Evolutionary conservation across 768 basidiomycete species (phyloP), one percentile per base, ranked within the genome.

Genomic region (Collybia sp.): DNA sequence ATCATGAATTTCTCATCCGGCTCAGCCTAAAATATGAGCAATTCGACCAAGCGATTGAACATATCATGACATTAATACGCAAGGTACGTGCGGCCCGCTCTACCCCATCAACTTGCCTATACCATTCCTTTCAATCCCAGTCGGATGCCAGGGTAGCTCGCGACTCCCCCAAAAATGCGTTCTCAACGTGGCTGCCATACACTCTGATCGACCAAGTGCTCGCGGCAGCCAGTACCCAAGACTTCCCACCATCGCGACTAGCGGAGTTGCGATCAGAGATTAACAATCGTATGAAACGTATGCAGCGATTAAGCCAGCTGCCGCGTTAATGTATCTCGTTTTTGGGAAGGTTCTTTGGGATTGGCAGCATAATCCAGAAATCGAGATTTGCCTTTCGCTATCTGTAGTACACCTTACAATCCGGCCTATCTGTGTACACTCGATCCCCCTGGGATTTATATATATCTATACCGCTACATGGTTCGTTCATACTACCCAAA

Each of bases 1-100:
- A 94, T 49, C 83, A 84, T 37, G 93, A 94, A 56, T 85, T 85
- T 59, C 79, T 96, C 49, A 87, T 97, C 48, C 79, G 85, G 42
- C 77, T 78, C 39, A 84, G 78, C 56, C 66, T 97, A 54, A 79
- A 83, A 51, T 92, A 83, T 59, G 94, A 92, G 49, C 73, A 85
- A 51, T 67, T 94, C 18, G 80, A 83, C 47, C 78, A 83, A 47
- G 92, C 93, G 9, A 68, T 94, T 34, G 79, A 85, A 51, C 77
- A 89, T 59, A 78, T 84, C 16, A 66, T 87, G 42, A 73, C 81
- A 30, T 64, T 94, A 49, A 72, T 95, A 44, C 78, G 77, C 52
- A 83, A 84, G 71, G 93, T 91, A 53, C 49, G 62, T 48, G 35
- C 19, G 13, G 16, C 40, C 46, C 32, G 16, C 20, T 25, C 47